Base-by-base conservation (phyloP, 306 rosid genomes). In the Phaseolus lunatus region DNA sequence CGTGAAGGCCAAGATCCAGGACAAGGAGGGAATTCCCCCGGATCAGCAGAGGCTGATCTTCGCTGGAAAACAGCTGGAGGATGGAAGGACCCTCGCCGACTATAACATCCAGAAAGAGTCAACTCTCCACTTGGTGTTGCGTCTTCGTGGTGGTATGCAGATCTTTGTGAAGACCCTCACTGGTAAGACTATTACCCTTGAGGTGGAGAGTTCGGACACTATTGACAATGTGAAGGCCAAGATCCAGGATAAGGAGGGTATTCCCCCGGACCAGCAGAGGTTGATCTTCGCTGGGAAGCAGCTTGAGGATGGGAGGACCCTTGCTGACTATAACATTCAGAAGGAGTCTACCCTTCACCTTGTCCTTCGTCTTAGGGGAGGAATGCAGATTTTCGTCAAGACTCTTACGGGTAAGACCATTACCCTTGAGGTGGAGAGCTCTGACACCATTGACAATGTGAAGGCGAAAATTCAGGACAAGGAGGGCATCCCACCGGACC, bases 41-140 rank as follows among this genome's bases (percentile, higher is more conserved):
- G 96, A 90, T 64, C 96, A 90, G 88, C 96, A 90, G 76, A 47
- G 96, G 45, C 3, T 90, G 2, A 90, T 90, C 79, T 90, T 90
- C 5, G 96, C 96, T 0, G 93, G 96, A 0, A 90, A 90, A 76
- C 96, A 91, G 67, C 89, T 91, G 0, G 96, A 91, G 70, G 96
- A 91, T 0, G 96, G 96, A 0, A 70, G 96, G 0, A 91, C 96
- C 31, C 61, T 91, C 0, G 96, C 96, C 0, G 96, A 91, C 1
- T 91, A 91, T 15, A 91, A 91, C 70, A 91, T 91, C 33, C 96
- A 91, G 59, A 91, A 91, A 84, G 96, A 90, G 8, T 89, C 93
- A 0, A 91, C 96, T 1, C 96, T 91, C 0, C 96, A 91, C 20
- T 31, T 91, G 0, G 96, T 91, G 6, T 11, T 91, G 0, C 96